phyloP scores from a whole-genome alignment of 73 alveolate species.

The Effrenium voratum region DNA sequence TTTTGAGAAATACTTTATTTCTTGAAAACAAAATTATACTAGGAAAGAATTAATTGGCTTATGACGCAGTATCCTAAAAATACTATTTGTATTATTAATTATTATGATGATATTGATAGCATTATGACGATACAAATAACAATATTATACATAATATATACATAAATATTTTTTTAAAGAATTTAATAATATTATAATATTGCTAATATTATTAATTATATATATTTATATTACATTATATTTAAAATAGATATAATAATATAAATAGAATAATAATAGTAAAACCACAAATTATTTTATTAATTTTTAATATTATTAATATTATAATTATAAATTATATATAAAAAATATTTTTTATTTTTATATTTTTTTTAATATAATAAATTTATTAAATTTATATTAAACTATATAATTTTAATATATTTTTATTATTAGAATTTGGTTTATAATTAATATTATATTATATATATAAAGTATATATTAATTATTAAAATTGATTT shows the following conservation, averaged over 20 bases:
- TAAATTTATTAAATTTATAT: no score
- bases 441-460: neutral
- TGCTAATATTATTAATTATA: neutral
- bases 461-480: neutral
- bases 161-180: no score
- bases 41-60: no score
- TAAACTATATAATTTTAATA: neutral
- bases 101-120: no score
- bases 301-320: neutral
- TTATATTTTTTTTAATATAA: neutral
- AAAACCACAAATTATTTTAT: neutral
- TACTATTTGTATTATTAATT: no score
- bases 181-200: neutral
- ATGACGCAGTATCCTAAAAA: no score
- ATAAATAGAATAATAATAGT: neutral
- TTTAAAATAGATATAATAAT: neutral
- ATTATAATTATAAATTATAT: neutral
- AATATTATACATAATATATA: neutral
- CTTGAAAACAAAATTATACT: no score
- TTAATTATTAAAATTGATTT: neutral
- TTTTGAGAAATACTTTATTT: no score
- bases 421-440: neutral
- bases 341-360: neutral
- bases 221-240: neutral
- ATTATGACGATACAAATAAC: no score